Conservation (phyloP, 495 filamentous ascomycete genomes). For the Podospora sp. region DNA sequence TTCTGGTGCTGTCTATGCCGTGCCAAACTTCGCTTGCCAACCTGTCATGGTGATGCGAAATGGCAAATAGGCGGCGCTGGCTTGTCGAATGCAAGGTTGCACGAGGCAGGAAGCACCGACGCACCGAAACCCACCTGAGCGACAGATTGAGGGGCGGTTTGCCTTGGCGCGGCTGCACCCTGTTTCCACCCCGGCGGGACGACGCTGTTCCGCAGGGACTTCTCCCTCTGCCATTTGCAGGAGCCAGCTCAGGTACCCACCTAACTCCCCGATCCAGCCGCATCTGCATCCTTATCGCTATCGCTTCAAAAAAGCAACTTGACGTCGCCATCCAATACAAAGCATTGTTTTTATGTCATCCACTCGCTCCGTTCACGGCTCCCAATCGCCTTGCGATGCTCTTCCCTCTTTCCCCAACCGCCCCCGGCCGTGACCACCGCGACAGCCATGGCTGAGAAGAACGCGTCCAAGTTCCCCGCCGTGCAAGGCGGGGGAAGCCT, state of each 20-base stretch:
- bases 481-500: conserved; percentile 89
- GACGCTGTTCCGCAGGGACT: conserved; percentile 8
- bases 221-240: background rate
- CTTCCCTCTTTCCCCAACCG: background rate
- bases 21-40: background rate
- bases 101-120: background rate
- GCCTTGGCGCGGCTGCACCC: conserved; percentile 10
- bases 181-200: conserved; percentile 16
- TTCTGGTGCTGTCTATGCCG: conserved; percentile 36
- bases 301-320: conserved; percentile 25
- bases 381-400: conserved; percentile 13
- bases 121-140: background rate
- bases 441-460: conserved; percentile 49
- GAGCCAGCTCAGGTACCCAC: background rate
- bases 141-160: background rate
- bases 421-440: background rate
- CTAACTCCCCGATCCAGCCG: conserved; percentile 4
- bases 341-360: conserved; percentile 25
- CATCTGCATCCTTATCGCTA: conserved; percentile 18
- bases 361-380: background rate
- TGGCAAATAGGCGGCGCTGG: background rate
- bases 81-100: background rate
- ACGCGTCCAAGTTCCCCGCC: conserved; percentile 61
- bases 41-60: background rate
- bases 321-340: conserved; percentile 23